Conservation (phyloP, 2,329 filamentous ascomycete species). For the Cercospora canescens region DNA sequence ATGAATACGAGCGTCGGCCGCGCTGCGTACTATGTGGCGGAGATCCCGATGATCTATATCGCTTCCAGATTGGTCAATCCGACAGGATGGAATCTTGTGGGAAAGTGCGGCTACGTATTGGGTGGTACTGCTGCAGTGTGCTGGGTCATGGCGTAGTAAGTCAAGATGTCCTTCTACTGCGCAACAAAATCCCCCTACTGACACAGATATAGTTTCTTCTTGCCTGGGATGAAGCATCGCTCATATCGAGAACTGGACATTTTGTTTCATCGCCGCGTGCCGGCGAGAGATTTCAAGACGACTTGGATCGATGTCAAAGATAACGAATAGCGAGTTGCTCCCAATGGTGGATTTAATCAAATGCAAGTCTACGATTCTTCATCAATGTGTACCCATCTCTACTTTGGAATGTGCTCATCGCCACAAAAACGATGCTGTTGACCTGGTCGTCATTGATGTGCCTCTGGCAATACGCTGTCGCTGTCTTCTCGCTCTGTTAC, state of each 20-base stretch:
- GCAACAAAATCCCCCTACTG: not conserved
- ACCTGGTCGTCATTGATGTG: too few species aligned
- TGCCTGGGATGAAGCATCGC: slow-evolving; percentile 49
- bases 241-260: slow-evolving; percentile 50
- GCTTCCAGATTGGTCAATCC: slow-evolving; percentile 28
- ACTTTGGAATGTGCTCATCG: too few species aligned
- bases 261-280: slow-evolving; percentile 45
- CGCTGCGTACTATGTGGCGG: slow-evolving; percentile 28
- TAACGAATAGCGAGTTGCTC: slow-evolving; percentile 15
- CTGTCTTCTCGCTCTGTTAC: too few species aligned
- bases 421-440: too few species aligned
- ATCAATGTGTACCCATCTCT: too few species aligned
- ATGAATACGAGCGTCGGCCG: slow-evolving; percentile 31
- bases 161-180: too few species aligned
- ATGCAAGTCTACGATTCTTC: too few species aligned
- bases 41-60: slow-evolving; percentile 28
- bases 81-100: slow-evolving; percentile 38
- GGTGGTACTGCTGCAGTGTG: slow-evolving; percentile 45
- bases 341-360: too few species aligned
- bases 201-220: slow-evolving; percentile 34
- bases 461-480: too few species aligned
- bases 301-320: slow-evolving; percentile 42
- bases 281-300: slow-evolving; percentile 48
- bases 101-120: slow-evolving; percentile 53
- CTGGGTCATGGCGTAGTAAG: slow-evolving; percentile 40